These are phyloP conservation scores for Anisodus acutangulus DNA, from an alignment of 257 asterid genomes.

Conservation along the genomic window DNA sequence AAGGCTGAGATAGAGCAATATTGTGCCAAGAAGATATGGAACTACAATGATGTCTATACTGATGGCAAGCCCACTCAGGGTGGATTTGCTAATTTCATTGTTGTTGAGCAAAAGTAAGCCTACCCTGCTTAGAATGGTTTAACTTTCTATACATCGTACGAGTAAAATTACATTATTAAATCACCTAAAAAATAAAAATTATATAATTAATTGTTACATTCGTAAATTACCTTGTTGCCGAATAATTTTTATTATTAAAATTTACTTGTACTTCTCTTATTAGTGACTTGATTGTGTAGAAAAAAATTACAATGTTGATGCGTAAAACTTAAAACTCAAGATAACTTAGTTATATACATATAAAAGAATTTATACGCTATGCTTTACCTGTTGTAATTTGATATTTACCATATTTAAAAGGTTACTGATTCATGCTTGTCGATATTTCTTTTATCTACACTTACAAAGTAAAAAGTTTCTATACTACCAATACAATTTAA, in stretches of 20 bases:
- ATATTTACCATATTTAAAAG: too few relatives aligned
- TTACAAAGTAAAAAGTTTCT: neutral
- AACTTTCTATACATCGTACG: neutral
- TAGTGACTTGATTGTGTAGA: neutral
- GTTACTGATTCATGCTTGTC: neutral
- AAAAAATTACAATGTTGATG: too few relatives aligned
- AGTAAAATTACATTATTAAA: neutral
- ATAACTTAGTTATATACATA: too few relatives aligned
- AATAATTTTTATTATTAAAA: neutral
- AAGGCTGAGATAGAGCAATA: constrained; percentile 77
- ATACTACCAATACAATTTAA: neutral
- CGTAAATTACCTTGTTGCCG: too few relatives aligned
- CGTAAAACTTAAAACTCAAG: too few relatives aligned
- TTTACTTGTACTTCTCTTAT: neutral
- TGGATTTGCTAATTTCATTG: constrained; percentile 85
- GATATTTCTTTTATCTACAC: neutral
- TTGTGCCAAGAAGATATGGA: constrained; percentile 93
- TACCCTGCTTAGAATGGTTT: neutral
- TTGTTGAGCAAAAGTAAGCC: constrained; percentile 81
- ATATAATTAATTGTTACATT: too few relatives aligned
- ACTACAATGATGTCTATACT: constrained; percentile 84
- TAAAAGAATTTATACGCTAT: neutral
- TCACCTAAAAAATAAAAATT: neutral
- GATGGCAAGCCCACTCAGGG: constrained; percentile 94
- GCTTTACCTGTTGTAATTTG: too few relatives aligned